These are phyloP conservation scores for Spinellus fusiger DNA, from an alignment of 192 early-diverging fungal species.

Conservation along the genomic window DNA sequence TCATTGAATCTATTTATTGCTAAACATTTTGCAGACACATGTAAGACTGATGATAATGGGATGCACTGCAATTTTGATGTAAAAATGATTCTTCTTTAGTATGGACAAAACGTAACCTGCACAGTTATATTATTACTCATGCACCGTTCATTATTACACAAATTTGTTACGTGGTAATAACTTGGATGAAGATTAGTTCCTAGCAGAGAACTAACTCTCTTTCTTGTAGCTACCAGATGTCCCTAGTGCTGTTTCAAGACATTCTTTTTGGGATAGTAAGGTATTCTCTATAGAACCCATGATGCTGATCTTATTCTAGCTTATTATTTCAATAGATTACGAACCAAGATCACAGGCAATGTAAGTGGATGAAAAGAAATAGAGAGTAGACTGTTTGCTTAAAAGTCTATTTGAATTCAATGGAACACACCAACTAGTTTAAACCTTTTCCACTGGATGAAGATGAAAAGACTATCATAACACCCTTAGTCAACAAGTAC, in stretches of 20 bases:
- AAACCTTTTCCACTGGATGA: not conserved
- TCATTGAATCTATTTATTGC: not conserved
- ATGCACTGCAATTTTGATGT: not conserved
- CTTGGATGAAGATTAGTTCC: too few species aligned
- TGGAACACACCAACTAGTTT: not conserved
- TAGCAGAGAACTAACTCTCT: not conserved
- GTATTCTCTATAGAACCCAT: not conserved
- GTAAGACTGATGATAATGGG: not conserved
- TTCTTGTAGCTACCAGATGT: not conserved
- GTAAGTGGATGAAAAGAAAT: not conserved
- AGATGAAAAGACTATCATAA: not conserved
- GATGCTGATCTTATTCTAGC: not conserved
- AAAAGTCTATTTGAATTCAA: not conserved
- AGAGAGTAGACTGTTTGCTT: not conserved
- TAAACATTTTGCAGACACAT: not conserved
- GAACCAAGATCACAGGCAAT: not conserved
- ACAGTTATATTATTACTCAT: too few species aligned
- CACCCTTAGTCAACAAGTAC: not conserved
- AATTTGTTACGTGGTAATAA: too few species aligned
- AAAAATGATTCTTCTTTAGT: too few species aligned
- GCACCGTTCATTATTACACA: too few species aligned
- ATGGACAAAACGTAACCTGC: too few species aligned
- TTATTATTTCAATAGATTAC: not conserved
- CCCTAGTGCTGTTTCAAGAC: not conserved
- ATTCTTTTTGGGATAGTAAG: not conserved